These are phyloP conservation scores for Hypoxylon sp. DNA, from an alignment of 2,329 filamentous ascomycete genomes.

Conservation along the genomic window DNA sequence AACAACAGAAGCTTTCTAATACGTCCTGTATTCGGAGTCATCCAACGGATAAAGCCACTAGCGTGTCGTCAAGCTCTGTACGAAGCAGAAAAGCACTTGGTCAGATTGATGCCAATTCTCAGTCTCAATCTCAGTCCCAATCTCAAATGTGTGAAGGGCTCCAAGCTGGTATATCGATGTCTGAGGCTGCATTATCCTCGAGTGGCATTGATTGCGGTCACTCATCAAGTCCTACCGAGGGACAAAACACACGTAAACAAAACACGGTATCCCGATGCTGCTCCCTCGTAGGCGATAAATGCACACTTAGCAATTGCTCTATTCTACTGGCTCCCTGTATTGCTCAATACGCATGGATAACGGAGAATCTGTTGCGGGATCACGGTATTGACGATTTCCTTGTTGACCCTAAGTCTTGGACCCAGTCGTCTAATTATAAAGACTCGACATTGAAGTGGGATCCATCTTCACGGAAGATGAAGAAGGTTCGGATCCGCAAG, in stretches of 20 bases:
- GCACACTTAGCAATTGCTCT: constrained; percentile 56
- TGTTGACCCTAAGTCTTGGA: constrained; percentile 58
- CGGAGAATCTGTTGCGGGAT: constrained; percentile 57
- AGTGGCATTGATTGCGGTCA: neutral
- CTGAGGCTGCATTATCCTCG: neutral
- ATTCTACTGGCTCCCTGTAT: constrained; percentile 63
- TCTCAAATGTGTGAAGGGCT: neutral
- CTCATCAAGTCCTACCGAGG: neutral
- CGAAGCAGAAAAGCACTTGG: constrained; percentile 40
- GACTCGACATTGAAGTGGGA: constrained; percentile 15
- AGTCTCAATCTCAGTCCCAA: constrained; percentile 6
- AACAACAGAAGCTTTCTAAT: constrained; percentile 24
- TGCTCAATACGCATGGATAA: constrained; percentile 55
- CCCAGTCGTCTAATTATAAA: constrained; percentile 1
- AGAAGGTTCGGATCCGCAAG: constrained; percentile 41
- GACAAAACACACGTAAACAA: neutral
- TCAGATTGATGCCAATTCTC: constrained; percentile 39
- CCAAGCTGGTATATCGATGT: neutral
- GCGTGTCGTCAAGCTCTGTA: neutral
- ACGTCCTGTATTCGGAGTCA: constrained; percentile 5
- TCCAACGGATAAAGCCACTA: neutral
- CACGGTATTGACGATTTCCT: constrained; percentile 61
- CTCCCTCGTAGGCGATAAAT: constrained; percentile 54
- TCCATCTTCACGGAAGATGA: constrained; percentile 19
- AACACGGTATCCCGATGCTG: constrained; percentile 49